A percentile compares a stretch with the other conserved stretches of the same genome.
These are phyloP conservation scores for Decorospora gaudefroyi DNA, from an alignment of 2,329 filamentous ascomycete species.

Conservation along the genomic window DNA sequence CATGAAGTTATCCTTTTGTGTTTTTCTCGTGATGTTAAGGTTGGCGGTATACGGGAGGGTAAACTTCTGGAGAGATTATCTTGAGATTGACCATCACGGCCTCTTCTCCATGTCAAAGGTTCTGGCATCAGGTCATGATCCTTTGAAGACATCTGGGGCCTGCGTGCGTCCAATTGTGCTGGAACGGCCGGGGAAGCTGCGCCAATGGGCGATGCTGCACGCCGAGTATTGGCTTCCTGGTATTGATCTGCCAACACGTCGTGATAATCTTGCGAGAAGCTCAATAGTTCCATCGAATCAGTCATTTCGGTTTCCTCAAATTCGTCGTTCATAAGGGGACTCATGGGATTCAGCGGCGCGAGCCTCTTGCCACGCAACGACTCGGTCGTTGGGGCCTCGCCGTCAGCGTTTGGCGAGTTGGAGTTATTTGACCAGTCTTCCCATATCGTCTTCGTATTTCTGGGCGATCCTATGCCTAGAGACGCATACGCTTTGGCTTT, in stretches of 20 bases:
- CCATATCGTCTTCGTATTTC: constrained; percentile 10
- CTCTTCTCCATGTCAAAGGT: constrained; percentile 31
- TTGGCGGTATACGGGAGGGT: not conserved
- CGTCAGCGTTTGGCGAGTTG: not conserved
- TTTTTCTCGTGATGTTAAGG: constrained; percentile 7
- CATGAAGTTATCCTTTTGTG: constrained; percentile 21
- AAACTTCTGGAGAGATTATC: constrained; percentile 4
- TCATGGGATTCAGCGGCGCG: constrained; percentile 18
- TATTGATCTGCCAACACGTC: constrained; percentile 33
- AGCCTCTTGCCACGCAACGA: constrained; percentile 20
- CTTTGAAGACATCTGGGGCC: not conserved
- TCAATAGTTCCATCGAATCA: constrained; percentile 29
- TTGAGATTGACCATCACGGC: constrained; percentile 2
- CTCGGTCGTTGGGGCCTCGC: not conserved
- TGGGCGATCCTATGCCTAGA: constrained; percentile 20
- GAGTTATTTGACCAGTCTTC: constrained; percentile 3
- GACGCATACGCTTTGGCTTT: constrained; percentile 33
- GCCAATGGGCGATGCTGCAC: not conserved
- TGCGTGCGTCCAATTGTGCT: not conserved
- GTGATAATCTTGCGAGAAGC: constrained; percentile 41
- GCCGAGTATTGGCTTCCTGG: constrained; percentile 18
- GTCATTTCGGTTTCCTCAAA: constrained; percentile 26
- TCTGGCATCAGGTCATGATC: constrained; percentile 2
- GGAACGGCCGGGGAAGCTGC: too few species aligned
- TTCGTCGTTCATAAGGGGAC: constrained; percentile 19